phyloP scores from a whole-genome alignment of 176 grass and related monocot species.

The Carex littledalei region DNA sequence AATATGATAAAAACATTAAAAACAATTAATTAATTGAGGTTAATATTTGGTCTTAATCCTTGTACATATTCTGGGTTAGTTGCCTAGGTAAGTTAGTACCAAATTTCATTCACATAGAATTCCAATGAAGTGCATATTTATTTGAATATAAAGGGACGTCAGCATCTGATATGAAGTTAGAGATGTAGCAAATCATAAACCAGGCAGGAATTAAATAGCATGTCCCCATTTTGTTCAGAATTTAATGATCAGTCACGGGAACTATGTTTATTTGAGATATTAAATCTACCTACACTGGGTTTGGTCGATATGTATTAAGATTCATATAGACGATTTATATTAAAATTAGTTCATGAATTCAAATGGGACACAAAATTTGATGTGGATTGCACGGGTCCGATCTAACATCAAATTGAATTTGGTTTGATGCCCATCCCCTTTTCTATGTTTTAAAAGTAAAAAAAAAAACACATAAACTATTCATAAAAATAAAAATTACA shows the following conservation, averaged over 20 bases:
- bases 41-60: background rate
- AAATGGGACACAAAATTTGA: too few relatives aligned
- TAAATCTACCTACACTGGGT: background rate
- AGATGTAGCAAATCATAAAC: background rate
- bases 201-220: background rate
- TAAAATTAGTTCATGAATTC: too few relatives aligned
- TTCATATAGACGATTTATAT: too few relatives aligned
- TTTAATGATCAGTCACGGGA: background rate
- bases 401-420: too few relatives aligned
- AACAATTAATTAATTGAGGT: background rate
- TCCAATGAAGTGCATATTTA: background rate
- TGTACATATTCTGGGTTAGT: background rate
- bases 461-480: too few relatives aligned
- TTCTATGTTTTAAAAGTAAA: too few relatives aligned
- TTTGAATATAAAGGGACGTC: background rate
- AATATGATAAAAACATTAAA: background rate
- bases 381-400: too few relatives aligned
- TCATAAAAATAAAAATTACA: too few relatives aligned
- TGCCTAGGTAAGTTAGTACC: background rate
- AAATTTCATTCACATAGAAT: background rate
- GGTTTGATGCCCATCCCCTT: too few relatives aligned
- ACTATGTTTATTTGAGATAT: background rate
- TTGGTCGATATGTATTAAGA: too few relatives aligned
- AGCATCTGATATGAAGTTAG: background rate
- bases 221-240: conserved; percentile 1